These are phyloP conservation scores for Botrytis fragariae DNA, from an alignment of 2,329 filamentous ascomycete genomes.

Conservation along the genomic window DNA sequence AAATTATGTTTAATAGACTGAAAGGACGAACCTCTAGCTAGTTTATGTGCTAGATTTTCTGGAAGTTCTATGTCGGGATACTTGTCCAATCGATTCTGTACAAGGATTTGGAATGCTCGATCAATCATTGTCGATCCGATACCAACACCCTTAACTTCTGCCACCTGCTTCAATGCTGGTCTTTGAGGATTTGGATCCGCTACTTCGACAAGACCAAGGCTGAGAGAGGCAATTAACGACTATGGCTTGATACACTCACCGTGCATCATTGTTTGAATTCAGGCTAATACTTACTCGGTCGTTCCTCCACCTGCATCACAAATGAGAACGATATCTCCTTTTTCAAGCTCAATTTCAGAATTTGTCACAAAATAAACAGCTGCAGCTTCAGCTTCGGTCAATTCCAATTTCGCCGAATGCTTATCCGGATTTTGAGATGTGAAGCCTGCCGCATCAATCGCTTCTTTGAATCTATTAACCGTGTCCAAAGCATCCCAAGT, in stretches of 20 bases:
- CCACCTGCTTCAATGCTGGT: conserved; percentile 39
- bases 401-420: conserved; percentile 45
- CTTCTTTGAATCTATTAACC: conserved; percentile 38
- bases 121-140: conserved; percentile 50
- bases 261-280: neutral
- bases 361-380: conserved; percentile 46
- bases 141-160: conserved; percentile 46
- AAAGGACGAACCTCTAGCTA: conserved; percentile 43
- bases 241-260: too few species aligned
- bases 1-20: conserved; percentile 45
- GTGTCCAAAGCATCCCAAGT: conserved; percentile 42
- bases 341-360: conserved; percentile 20
- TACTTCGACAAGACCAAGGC: conserved; percentile 44
- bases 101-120: conserved; percentile 42
- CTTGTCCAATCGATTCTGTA: conserved; percentile 41
- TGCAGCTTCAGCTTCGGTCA: conserved; percentile 54
- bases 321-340: conserved; percentile 45
- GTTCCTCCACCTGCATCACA: conserved; percentile 53
- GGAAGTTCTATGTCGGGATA: conserved; percentile 40
- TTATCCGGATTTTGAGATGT: conserved; percentile 27
- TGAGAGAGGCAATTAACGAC: neutral
- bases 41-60: conserved; percentile 39
- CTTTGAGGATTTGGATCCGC: conserved; percentile 33
- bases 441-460: conserved; percentile 38
- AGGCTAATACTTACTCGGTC: conserved; percentile 20